Base-by-base conservation (phyloP, 2,329 filamentous ascomycete genomes). In the Ophiostoma novo-ulmi region DNA sequence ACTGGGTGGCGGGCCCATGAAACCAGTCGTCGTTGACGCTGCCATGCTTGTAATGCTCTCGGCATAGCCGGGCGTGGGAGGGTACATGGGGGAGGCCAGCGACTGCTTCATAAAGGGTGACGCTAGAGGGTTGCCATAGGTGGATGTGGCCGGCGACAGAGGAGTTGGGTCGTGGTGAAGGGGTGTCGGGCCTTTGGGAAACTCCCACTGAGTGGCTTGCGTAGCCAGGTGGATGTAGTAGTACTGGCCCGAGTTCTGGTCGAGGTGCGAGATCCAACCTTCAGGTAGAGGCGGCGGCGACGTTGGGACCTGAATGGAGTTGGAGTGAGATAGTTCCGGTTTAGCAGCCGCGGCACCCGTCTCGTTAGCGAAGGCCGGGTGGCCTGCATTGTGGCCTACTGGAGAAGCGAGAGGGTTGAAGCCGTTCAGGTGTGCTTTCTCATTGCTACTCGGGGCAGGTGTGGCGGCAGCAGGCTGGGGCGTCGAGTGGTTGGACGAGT, bases 131-230 rank as follows among this genome's bases (percentile, higher is more conserved):
- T 93, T 91, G 72, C 89, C 90, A 75, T 92, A 93, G 0, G 89
- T 90, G 68, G 89, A 92, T 6, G 88, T 88, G 0, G 90, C 90
- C 0, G 94, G 94, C 7, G 94, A 97, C 71, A 97, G 81, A 0
- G 94, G 94, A 20, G 88, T 85, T 17, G 91, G 86, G 72, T 96
- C 93, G 74, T 97, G 87, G 73, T 92, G 91, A 70, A 97, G 84
- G 0, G 94, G 94, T 35, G 93, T 97, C 0, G 94, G 94, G 0
- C 94, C 94, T 80, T 97, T 98, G 38, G 95, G 95, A 75, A 98
- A 98, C 77, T 99, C 95, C 95, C 95, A 99, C 78, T 99, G 95
- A 0, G 95, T 99, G 2, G 94, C 93, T 78, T 98, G 95, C 0
- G 92, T 94, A 1, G 94, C 91, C 39, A 99, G 85, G 79, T 99